Percentiles rank a stretch among this genome's conserved stretches.
phyloP scores from a whole-genome alignment of 2,329 filamentous ascomycete genomes.

The Diaporthe eres region DNA sequence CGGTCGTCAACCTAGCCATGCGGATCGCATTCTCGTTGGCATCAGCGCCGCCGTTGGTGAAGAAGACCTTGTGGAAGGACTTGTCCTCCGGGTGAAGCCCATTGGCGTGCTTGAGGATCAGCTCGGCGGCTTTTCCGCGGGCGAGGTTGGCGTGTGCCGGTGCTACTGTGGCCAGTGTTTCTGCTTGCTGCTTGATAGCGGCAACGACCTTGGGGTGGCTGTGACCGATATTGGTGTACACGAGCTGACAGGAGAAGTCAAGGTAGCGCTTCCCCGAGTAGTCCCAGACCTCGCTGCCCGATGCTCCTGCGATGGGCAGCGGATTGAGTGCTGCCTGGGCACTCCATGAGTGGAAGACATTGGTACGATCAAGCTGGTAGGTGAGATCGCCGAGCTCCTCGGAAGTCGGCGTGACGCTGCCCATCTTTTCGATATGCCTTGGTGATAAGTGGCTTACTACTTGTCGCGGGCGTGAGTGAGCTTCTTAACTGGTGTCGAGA shows the following conservation, averaged over 20 bases:
- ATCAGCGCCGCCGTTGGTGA: constrained; percentile 40
- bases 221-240: constrained; percentile 42
- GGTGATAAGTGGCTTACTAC: too few relatives aligned
- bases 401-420: constrained; percentile 35
- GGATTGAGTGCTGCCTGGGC: constrained; percentile 39
- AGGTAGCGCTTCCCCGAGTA: constrained; percentile 41
- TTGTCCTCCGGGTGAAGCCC: not conserved
- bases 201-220: constrained; percentile 40
- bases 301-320: constrained; percentile 37
- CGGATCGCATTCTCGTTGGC: constrained; percentile 42
- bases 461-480: not conserved
- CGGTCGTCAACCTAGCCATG: constrained; percentile 40
- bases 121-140: constrained; percentile 38
- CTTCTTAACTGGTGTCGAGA: not conserved
- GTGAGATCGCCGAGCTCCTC: constrained; percentile 38
- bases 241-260: constrained; percentile 41
- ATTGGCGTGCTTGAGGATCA: constrained; percentile 41
- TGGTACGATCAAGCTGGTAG: constrained; percentile 39
- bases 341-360: constrained; percentile 42
- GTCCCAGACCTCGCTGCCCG: constrained; percentile 41
- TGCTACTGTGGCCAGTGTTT: constrained; percentile 35
- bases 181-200: constrained; percentile 41
- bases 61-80: constrained; percentile 42
- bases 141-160: constrained; percentile 41
- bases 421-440: constrained; percentile 18